Conservation (phyloP, 176 grass and related monocot species). For the Oryza coarctata region DNA sequence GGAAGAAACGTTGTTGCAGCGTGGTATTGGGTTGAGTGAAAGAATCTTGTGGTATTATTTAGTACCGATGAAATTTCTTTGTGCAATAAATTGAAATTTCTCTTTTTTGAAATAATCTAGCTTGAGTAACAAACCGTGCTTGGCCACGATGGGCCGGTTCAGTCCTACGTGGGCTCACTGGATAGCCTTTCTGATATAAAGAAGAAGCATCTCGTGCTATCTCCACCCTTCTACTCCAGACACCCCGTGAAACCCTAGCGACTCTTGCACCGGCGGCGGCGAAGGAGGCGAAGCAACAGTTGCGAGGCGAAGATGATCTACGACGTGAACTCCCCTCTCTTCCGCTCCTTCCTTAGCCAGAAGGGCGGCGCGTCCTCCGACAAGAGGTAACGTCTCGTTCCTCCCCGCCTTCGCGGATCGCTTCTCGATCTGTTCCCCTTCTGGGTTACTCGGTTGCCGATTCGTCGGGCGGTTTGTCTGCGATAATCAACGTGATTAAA, state of each 20-base stretch:
- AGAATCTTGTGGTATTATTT: too few species aligned
- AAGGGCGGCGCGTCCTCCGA: conserved; percentile 64
- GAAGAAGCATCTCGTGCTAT: background rate
- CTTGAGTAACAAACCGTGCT: too few species aligned
- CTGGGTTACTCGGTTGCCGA: background rate
- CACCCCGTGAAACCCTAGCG: conserved; percentile 39
- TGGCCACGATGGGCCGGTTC: too few species aligned
- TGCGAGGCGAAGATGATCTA: conserved; percentile 52
- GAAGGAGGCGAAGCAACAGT: background rate
- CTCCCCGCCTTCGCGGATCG: background rate
- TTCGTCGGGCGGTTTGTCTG: background rate
- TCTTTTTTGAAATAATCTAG: too few species aligned
- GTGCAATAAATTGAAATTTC: too few species aligned
- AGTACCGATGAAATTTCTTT: too few species aligned
- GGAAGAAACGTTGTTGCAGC: too few species aligned
- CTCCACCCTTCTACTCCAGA: background rate
- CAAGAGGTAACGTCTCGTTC: conserved; percentile 38
- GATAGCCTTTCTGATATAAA: background rate
- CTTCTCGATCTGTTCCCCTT: background rate
- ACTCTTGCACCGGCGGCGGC: background rate
- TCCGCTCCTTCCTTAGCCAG: conserved; percentile 84
- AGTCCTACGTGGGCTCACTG: too few species aligned
- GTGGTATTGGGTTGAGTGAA: too few species aligned
- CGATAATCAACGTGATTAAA: background rate
- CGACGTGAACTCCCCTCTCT: conserved; percentile 69